A percentile compares a stretch with the other conserved stretches of the same genome.
phyloP scores from a whole-genome alignment of 768 basidiomycete genomes.

The Termitomyces sp. region DNA sequence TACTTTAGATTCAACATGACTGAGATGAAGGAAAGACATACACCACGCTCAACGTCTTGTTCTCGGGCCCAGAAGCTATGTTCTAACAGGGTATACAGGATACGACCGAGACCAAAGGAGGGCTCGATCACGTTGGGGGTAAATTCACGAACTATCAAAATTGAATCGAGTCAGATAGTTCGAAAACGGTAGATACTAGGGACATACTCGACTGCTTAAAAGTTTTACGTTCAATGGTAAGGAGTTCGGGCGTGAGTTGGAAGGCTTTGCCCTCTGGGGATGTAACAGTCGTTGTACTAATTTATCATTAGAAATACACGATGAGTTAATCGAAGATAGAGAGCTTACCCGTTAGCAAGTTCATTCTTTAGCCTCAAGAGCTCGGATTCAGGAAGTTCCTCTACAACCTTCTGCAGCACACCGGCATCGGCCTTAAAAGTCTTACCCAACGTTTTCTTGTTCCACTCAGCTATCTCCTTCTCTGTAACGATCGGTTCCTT shows the following conservation, averaged over 20 bases:
- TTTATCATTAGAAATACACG: neutral
- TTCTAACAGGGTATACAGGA: constrained; percentile 89
- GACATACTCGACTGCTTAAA: constrained; percentile 80
- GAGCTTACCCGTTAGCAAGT: constrained; percentile 65
- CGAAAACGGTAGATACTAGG: neutral
- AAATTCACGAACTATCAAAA: constrained; percentile 76
- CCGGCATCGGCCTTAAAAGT: constrained; percentile 83
- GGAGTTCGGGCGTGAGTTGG: constrained; percentile 61
- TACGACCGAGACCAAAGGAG: constrained; percentile 95
- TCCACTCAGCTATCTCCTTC: constrained; percentile 70
- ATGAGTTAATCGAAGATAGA: neutral
- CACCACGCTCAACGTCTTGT: constrained; percentile 84
- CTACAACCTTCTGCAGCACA: constrained; percentile 55
- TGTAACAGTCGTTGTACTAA: constrained; percentile 50
- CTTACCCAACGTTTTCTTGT: constrained; percentile 88
- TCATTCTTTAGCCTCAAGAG: constrained; percentile 64
- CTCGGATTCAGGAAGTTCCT: constrained; percentile 58
- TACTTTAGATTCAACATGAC: neutral
- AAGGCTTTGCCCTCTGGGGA: constrained; percentile 61
- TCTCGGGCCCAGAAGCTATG: constrained; percentile 96
- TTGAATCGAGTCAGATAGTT: neutral
- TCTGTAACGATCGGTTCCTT: constrained; percentile 83
- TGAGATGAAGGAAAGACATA: constrained; percentile 32
- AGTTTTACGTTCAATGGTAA: constrained; percentile 78
- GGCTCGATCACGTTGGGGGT: constrained; percentile 98